Evolutionary conservation across 1,139 yeast genomes (phyloP), one percentile per base, ranked within the genome.

Genomic region (Yamadazyma blattariae): DNA sequence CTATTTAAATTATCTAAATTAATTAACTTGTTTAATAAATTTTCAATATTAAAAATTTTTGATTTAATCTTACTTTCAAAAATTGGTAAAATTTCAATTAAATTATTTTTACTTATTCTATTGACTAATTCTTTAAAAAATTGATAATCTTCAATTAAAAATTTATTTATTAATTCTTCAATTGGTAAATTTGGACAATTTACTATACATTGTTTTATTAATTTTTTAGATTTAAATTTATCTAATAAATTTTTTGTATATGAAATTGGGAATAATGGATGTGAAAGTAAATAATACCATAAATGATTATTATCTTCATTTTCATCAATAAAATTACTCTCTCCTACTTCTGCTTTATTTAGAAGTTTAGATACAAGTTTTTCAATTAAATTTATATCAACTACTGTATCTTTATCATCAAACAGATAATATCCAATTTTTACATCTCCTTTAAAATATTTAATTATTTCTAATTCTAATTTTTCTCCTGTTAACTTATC

Each of bases 181-280:
- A 85, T 68, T 5, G 83, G 72, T 28, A 89, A 61, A 40, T 80
- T 78, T 3, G 88, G 85, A 44, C 94, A 82, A 1, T 92, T 81
- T 11, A 81, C 84, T 34, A 88, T 73, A 1, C 95, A 92, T 55
- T 85, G 95, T 57, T 88, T 79, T 55, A 84, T 71, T 39, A 89
- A 68, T 36, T 84, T 74, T 26, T 85, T 79, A 42, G 75, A 69
- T 16, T 58, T 54, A 12, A 52, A 42, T 32, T 72, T 67, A 7
- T 59, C 47, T 32, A 86, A 57, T 32, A 90, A 59, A 1, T 79
- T 82, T 2, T 63, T 62, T 6, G 86, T 67, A 46, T 67, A 75
- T 16, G 68, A 61, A 4, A 68, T 61, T 8, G 97, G 96, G 58
- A 83, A 88, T 23, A 87, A 62, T 17, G 97, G 96, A 60, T 88